phyloP scores from a whole-genome alignment of 805 yeast species.

The Starmerella bombicola region DNA sequence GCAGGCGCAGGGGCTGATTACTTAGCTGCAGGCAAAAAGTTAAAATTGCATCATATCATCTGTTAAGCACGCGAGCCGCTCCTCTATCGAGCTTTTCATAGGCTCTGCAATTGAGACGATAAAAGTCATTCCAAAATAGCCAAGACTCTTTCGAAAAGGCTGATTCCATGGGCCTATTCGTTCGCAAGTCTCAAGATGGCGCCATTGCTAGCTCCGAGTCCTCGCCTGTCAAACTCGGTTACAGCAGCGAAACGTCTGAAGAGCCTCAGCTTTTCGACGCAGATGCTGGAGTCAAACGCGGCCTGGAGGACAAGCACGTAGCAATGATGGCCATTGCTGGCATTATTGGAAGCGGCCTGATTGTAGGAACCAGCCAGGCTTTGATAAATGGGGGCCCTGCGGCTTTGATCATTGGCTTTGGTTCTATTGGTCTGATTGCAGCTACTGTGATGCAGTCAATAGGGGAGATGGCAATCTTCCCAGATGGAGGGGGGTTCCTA shows the following conservation, averaged over 20 bases:
- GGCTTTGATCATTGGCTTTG: constrained; percentile 39
- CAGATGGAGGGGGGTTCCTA: constrained; percentile 43
- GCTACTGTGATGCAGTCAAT: constrained; percentile 42
- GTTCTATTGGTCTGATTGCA: constrained; percentile 40
- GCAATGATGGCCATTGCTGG: constrained; percentile 79
- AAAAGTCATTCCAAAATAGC: too few species aligned
- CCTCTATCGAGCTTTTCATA: too few species aligned
- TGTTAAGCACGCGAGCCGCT: too few species aligned
- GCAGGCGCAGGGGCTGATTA: too few species aligned
- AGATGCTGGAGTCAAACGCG: constrained; percentile 30
- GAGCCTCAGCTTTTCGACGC: constrained; percentile 25
- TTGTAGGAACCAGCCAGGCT: constrained; percentile 48
- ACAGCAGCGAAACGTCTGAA: not conserved
- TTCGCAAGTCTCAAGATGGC: too few species aligned
- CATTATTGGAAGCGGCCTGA: constrained; percentile 71
- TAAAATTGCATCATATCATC: too few species aligned
- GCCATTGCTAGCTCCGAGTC: too few species aligned
- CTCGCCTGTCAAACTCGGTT: not conserved
- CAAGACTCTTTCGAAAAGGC: too few species aligned
- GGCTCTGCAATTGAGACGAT: too few species aligned
- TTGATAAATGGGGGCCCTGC: constrained; percentile 41
- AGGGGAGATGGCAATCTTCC: constrained; percentile 46
- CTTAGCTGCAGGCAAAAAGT: too few species aligned
- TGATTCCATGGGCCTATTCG: too few species aligned
- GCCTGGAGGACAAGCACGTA: constrained; percentile 51